Conservation (phyloP, 257 asterid species). For the Verbascum thapsus region DNA sequence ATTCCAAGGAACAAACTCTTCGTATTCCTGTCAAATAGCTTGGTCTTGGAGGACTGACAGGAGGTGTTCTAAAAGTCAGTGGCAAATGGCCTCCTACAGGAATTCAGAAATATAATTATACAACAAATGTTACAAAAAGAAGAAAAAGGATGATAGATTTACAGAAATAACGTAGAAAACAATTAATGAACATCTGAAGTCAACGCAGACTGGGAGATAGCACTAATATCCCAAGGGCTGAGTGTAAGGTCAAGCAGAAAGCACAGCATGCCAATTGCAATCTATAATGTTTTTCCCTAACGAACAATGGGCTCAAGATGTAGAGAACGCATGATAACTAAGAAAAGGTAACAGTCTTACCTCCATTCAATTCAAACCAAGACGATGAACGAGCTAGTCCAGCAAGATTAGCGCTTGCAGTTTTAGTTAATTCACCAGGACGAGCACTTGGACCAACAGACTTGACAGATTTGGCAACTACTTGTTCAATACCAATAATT, state of each 20-base stretch:
- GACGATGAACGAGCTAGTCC: conserved; percentile 95
- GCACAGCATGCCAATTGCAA: too few species aligned
- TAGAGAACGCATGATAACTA: not conserved
- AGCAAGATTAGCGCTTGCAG: conserved; percentile 56
- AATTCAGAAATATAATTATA: conserved; percentile 14
- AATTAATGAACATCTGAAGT: not conserved
- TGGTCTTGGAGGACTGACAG: conserved; percentile 98
- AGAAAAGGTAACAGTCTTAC: conserved; percentile 27
- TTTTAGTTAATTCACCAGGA: conserved; percentile 53
- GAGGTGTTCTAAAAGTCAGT: conserved; percentile 94
- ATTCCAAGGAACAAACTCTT: conserved; percentile 95
- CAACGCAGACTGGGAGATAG: too few species aligned
- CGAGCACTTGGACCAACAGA: conserved; percentile 43
- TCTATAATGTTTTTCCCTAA: not conserved
- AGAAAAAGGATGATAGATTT: conserved; percentile 4
- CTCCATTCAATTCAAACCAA: conserved; percentile 83
- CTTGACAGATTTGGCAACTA: conserved; percentile 76
- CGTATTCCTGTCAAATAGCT: conserved; percentile 89
- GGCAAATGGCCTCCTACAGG: conserved; percentile 73
- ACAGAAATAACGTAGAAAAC: conserved; percentile 3
- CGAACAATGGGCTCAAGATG: conserved; percentile 1
- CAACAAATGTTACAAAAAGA: not conserved
- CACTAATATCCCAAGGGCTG: too few species aligned
- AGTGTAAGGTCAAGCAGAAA: too few species aligned
- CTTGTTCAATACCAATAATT: conserved; percentile 93